Evolutionary conservation across 148 eudicot genomes (phyloP), one percentile per base, ranked within the genome.

Genomic region (Arbutus unedo): DNA sequence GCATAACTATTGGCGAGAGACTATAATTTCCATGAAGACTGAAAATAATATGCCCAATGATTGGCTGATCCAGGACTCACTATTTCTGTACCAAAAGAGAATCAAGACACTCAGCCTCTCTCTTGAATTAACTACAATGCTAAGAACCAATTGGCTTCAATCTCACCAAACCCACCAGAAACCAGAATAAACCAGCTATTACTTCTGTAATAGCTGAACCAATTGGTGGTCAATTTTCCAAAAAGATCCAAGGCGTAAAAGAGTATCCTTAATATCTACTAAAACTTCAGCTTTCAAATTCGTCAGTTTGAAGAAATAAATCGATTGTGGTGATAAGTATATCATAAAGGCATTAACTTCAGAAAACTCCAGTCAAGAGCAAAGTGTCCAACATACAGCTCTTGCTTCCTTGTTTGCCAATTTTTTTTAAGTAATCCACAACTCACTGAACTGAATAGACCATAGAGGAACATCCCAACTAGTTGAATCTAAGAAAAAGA

Each of bases 271-370:
- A 43, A 51, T 3, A 6, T 59, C 8, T 45, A 60, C 25, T 6
- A 3, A 4, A 31, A 67, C 62, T 67, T 80, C 38, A 80, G 21
- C 56, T 45, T 25, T 25, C 38, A 31, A 18, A 15, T 25, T 9
- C 73, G 0, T 48, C 49, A 62, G 49, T 23, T 64, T n/a, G n/a
- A 77, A 64, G 57, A 76, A 82, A 43, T 23, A 66, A 77, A 77
- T 11, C 13, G 18, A 41, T 76, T 76, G 41, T 19, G 4, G 53
- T 82, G 55, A 47, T 25, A 49, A n/a, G 60, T 21, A 53, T 25
- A 82, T 23, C 76, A 56, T 1, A 50, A 75, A 15, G 59, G 48
- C 16, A 53, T n/a, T 3, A 50, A 23, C 38, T 25, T 77, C 3
- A 11, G 23, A 77, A 31, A 31, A 54, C 21, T 55, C 21, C 2